These are phyloP conservation scores for Petunia hybrid DNA, from an alignment of 305 asterid species.

Conservation along the genomic window DNA sequence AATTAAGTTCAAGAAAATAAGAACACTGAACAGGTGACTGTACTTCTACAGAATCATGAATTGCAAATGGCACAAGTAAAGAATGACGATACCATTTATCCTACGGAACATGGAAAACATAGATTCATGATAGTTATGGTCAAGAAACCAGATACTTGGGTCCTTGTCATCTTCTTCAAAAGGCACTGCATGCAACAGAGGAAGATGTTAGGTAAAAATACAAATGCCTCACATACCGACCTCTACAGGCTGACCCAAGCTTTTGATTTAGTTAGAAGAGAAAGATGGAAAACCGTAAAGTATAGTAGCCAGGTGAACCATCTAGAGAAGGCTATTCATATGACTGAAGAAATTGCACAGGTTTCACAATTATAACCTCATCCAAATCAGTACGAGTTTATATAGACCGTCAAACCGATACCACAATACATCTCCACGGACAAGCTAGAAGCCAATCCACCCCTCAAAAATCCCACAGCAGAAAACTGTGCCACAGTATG, in stretches of 20 bases:
- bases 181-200: slow-evolving; percentile 66
- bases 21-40: neutral
- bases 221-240: slow-evolving; percentile 26
- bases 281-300: neutral
- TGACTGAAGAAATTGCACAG: neutral
- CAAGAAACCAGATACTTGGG: slow-evolving; percentile 93
- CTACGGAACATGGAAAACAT: slow-evolving; percentile 97
- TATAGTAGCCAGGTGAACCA: neutral
- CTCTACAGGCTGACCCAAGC: slow-evolving; percentile 19
- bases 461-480: neutral
- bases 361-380: neutral
- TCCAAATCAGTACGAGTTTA: neutral
- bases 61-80: neutral
- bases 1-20: slow-evolving; percentile 33
- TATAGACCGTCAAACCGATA: neutral
- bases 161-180: slow-evolving; percentile 97
- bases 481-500: neutral
- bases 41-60: neutral
- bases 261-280: slow-evolving; percentile 7
- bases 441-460: neutral
- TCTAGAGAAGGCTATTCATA: neutral
- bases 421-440: neutral
- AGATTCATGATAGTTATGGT: slow-evolving; percentile 89
- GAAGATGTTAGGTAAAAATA: slow-evolving; percentile 32
- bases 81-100: slow-evolving; percentile 63